A percentile compares a stretch with the other conserved stretches of the same genome.
Conservation (phyloP, 805 yeast species). For the Yamadazyma laniorum region DNA sequence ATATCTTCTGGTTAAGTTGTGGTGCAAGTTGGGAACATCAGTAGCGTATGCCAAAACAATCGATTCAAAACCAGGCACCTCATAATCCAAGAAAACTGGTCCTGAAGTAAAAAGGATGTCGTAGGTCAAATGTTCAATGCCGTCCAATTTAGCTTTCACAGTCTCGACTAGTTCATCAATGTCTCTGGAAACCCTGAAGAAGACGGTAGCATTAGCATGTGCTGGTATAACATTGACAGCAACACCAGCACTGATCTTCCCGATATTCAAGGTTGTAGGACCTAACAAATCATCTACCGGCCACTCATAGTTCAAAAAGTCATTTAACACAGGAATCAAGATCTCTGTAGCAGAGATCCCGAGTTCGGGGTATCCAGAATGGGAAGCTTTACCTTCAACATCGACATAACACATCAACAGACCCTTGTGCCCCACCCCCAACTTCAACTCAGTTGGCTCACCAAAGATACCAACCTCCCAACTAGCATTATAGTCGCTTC, state of each 20-base stretch:
- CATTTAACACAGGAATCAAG: slow-evolving; percentile 49
- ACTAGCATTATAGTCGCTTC: slow-evolving; percentile 34
- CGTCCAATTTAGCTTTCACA: slow-evolving; percentile 35
- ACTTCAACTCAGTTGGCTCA: slow-evolving; percentile 69
- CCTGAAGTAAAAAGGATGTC: slow-evolving; percentile 20
- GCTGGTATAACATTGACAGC: slow-evolving; percentile 70
- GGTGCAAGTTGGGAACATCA: slow-evolving; percentile 30
- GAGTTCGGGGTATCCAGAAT: slow-evolving; percentile 68
- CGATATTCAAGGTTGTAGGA: slow-evolving; percentile 60
- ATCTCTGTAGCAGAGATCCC: slow-evolving; percentile 63
- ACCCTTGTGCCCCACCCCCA: slow-evolving; percentile 74
- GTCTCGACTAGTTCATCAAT: slow-evolving; percentile 33
- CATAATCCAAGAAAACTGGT: slow-evolving; percentile 51
- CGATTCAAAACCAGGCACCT: slow-evolving; percentile 65
- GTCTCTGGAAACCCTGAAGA: slow-evolving; percentile 55
- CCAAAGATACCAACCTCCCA: slow-evolving; percentile 71
- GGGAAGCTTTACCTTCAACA: slow-evolving; percentile 59
- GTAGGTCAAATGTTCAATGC: slow-evolving; percentile 22
- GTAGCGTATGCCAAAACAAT: slow-evolving; percentile 51
- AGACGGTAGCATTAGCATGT: slow-evolving; percentile 45
- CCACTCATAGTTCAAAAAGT: slow-evolving; percentile 41
- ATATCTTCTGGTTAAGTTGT: slow-evolving; percentile 36
- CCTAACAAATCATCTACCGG: slow-evolving; percentile 58
- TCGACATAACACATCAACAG: slow-evolving; percentile 39
- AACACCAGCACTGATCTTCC: slow-evolving; percentile 56